Base-by-base conservation (phyloP, 2,329 filamentous ascomycete species). In the Massarina eburnea region DNA sequence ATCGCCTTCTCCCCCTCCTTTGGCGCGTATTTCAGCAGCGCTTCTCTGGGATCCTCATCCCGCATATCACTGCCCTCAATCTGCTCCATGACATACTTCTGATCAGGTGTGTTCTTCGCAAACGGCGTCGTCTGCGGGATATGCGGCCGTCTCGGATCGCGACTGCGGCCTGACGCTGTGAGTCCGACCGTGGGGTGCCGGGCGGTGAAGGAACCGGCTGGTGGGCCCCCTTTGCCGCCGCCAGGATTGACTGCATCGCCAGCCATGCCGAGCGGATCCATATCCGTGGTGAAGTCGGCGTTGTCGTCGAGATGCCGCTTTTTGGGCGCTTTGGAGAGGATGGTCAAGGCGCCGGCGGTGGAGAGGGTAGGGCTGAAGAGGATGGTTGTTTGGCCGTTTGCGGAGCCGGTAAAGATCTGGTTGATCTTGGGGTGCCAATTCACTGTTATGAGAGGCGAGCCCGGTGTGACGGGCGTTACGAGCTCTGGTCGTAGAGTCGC, bases 231-330 rank as follows among this genome's bases (percentile, higher is more conserved):
- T n/a, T n/a, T n/a, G 12, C 77, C 72, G 12, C 74, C 71, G 3
- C 71, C 85, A n/a, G 20, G 9, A n/a, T 12, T 22, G 43, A 95
- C 88, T 8, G 85, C 82, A 62, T 97, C 92, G 36, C 85, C 89
- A 1, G 91, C 91, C 48, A 97, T 79, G 12, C 90, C 91, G 3
- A 86, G 77, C 4, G 86, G 82, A 64, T 96, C 91, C 67, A 88
- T 95, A 48, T 66, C 62, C 9, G 67, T 67, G 1, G 91, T 96
- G 26, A 95, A 78, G 47, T 83, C 84, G 1, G 91, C 84, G 69
- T 97, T 90, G 70, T 99, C 94, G 67, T 99, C 94, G 49, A 99
- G 84, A 67, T 99, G 92, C 1, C 92, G 86, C 59, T 90, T 91
- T 75, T 99, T 97, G 2, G 94, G 91, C 0, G 91, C 91, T 62